Conservation (phyloP, 768 basidiomycete species). For the Boletus pseudo-olivaceus region DNA sequence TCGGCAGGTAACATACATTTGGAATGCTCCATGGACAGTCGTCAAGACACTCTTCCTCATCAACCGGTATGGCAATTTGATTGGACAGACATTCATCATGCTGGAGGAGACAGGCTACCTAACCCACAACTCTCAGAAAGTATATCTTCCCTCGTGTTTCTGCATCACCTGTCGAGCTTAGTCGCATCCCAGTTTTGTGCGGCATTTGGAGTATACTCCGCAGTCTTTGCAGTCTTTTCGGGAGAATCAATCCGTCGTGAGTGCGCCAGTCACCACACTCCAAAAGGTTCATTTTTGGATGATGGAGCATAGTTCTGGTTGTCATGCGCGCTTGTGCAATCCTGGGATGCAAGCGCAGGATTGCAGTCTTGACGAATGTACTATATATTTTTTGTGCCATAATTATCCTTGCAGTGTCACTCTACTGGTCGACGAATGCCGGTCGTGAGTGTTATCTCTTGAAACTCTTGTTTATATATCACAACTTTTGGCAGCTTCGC, state of each 20-base stretch:
- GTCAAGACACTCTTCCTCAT: constrained; percentile 14
- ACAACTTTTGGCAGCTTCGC: background rate
- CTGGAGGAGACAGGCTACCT: constrained; percentile 25
- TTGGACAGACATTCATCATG: constrained; percentile 17
- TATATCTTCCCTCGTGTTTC: background rate
- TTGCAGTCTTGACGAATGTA: background rate
- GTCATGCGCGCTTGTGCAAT: constrained; percentile 25
- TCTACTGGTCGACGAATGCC: background rate
- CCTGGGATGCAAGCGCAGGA: constrained; percentile 7
- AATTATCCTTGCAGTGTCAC: background rate
- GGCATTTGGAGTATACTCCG: background rate
- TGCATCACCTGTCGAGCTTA: background rate
- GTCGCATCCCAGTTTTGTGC: constrained; percentile 13
- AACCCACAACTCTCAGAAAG: constrained; percentile 10
- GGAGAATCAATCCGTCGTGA: constrained; percentile 24
- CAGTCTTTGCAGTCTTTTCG: constrained; percentile 6
- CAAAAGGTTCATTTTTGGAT: background rate
- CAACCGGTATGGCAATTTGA: constrained; percentile 17
- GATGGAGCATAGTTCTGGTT: constrained; percentile 17
- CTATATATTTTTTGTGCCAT: constrained; percentile 13
- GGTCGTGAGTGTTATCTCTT: background rate
- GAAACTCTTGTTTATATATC: background rate
- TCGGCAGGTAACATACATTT: constrained; percentile 15
- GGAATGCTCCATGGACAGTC: constrained; percentile 13
- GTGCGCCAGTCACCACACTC: background rate